These are phyloP conservation scores for Metschnikowia amazonensis DNA, from an alignment of 805 yeast genomes.

Conservation along the genomic window DNA sequence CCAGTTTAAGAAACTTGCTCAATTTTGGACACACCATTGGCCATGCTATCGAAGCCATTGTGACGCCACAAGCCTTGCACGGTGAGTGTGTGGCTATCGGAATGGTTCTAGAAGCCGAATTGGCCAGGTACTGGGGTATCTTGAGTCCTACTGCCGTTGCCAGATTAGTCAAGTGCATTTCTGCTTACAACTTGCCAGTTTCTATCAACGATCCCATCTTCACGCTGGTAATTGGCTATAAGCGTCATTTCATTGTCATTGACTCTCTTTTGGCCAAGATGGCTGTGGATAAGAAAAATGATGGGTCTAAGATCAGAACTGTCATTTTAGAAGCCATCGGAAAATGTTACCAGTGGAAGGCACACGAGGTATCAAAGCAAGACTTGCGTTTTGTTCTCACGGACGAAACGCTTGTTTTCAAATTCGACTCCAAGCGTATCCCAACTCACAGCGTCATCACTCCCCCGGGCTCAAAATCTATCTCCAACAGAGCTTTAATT, in stretches of 20 bases:
- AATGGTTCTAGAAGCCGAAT: conserved; percentile 89
- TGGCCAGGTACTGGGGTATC: conserved; percentile 86
- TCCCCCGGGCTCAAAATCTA: conserved; percentile 98
- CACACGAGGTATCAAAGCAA: conserved; percentile 76
- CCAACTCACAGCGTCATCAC: conserved; percentile 46
- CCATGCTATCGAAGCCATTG: conserved; percentile 96
- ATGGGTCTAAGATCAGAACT: conserved; percentile 84
- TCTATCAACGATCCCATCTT: conserved; percentile 70
- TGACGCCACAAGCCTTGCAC: conserved; percentile 93
- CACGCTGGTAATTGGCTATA: conserved; percentile 59
- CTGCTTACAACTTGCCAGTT: conserved; percentile 83
- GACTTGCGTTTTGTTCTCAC: conserved; percentile 80
- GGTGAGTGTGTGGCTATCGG: conserved; percentile 99
- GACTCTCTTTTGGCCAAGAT: conserved; percentile 72
- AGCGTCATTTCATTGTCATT: conserved; percentile 62
- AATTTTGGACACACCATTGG: conserved; percentile 98
- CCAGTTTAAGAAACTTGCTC: conserved; percentile 84
- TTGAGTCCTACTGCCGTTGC: conserved; percentile 92
- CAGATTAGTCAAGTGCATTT: conserved; percentile 74
- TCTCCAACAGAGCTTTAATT: conserved; percentile 90
- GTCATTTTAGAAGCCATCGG: conserved; percentile 85
- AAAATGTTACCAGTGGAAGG: conserved; percentile 80
- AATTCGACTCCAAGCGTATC: conserved; percentile 38
- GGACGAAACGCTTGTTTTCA: conserved; percentile 69
- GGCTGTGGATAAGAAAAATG: conserved; percentile 96